Percentiles rank a stretch among this genome's conserved stretches.
Conservation (phyloP, 768 basidiomycete species). For the Lyophyllum decastes region DNA sequence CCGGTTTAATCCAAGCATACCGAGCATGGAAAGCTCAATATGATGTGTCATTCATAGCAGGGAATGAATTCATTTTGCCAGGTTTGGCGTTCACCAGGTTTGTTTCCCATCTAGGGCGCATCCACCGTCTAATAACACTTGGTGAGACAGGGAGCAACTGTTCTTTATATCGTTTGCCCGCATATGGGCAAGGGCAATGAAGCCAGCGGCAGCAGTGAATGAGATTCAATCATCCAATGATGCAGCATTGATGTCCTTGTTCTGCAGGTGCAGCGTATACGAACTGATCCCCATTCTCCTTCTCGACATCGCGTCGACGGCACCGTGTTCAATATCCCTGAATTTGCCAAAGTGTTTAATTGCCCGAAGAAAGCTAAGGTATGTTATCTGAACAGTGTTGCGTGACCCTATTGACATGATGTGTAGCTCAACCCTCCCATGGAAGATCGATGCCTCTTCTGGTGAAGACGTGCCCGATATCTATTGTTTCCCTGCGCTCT, state of each 20-base stretch:
- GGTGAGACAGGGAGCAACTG: constrained; percentile 73
- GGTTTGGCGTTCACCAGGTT: constrained; percentile 78
- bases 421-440: constrained; percentile 78
- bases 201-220: constrained; percentile 72
- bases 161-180: constrained; percentile 92
- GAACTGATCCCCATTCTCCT: constrained; percentile 90
- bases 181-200: constrained; percentile 85
- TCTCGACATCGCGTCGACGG: constrained; percentile 80
- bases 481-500: constrained; percentile 1
- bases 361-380: constrained; percentile 80
- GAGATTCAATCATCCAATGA: too few relatives aligned
- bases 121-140: not conserved
- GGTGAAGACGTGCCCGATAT: constrained; percentile 43
- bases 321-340: constrained; percentile 82
- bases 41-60: constrained; percentile 53
- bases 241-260: not conserved
- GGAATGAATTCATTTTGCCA: constrained; percentile 76
- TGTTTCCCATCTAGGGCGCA: constrained; percentile 7
- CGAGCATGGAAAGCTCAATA: constrained; percentile 89
- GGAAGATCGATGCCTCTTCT: constrained; percentile 80
- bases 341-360: constrained; percentile 86
- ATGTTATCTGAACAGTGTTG: constrained; percentile 16
- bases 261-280: constrained; percentile 70
- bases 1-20: constrained; percentile 82
- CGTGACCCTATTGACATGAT: constrained; percentile 1